These are phyloP conservation scores for Entrophospora sp. DNA, from an alignment of 192 early-diverging fungal genomes.

Conservation along the genomic window DNA sequence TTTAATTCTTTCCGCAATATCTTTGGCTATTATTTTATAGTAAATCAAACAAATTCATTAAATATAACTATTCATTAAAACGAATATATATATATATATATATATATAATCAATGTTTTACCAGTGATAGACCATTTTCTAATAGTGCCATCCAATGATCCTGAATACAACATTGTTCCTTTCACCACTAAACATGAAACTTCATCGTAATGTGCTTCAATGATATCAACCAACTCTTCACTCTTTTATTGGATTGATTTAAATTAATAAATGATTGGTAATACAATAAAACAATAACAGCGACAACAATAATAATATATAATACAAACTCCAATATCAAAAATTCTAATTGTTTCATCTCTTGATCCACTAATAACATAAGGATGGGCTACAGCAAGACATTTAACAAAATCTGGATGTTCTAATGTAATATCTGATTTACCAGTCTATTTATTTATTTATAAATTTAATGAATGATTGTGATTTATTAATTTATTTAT, in stretches of 20 bases:
- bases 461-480: not conserved
- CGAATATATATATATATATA: conserved; percentile 9
- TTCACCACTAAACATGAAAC: conserved; percentile 55
- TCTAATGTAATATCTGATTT: conserved; percentile 60
- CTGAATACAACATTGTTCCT: conserved; percentile 65
- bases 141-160: conserved; percentile 78
- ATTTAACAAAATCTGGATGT: conserved; percentile 79
- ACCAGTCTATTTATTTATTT: conserved; percentile 43
- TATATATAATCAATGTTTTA: conserved; percentile 12
- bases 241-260: no score
- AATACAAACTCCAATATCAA: conserved; percentile 65
- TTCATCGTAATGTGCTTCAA: conserved; percentile 88
- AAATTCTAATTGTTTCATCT: conserved; percentile 80
- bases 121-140: conserved; percentile 70
- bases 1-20: conserved; percentile 8
- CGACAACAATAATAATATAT: not conserved
- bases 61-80: conserved; percentile 11
- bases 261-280: not conserved
- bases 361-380: conserved; percentile 75
- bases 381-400: conserved; percentile 51
- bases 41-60: no score
- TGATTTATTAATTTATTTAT: no score
- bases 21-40: conserved; percentile 11
- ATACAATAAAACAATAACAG: no score
- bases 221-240: conserved; percentile 61